Base-by-base conservation (phyloP, 805 yeast genomes). In the Saccharomyces paradoxus region DNA sequence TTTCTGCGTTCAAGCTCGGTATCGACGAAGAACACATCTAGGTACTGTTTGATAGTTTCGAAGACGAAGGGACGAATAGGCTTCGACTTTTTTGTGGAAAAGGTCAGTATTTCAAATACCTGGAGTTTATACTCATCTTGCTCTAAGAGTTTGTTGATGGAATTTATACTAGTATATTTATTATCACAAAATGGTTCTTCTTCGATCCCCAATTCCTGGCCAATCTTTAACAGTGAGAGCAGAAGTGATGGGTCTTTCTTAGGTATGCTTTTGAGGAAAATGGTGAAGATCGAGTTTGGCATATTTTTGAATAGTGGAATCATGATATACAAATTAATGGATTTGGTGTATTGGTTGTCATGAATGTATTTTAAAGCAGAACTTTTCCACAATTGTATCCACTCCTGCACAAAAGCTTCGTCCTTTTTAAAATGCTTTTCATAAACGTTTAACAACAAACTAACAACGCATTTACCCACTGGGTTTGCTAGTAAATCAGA, bases 1-100 rank as follows among this genome's bases (percentile, higher is more conserved):
- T 83, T 84, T 63, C 97, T 75, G 0, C 80, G 74, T 56, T 86
- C 91, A 14, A 88, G 75, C 54, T 84, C 82, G 21, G 79, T 74
- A 55, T 87, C 95, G n/a, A 78, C 74, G 55, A 86, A 77, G 57
- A 84, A 76, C 3, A 77, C 69, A 30, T 78, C 79, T 4, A 84
- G 62, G 30, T 77, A 70, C 0, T 72, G 64, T 41, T 68, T 60
- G 0, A 90, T 59, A 0, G 79, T 61, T 0, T 73, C 71, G 54
- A 79, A 79, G 0, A 81, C 73, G 27, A 66, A 66, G 0, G 70
- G 50, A 0, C 80, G 74, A 2, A 91, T 75, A 0, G 82, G 81
- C 50, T 72, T 74, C 0, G 96, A 80, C 2, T 80, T 79, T 60
- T 83, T 84, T 0, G 82, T 78, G 0, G 89, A 80, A 2, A 79